Base-by-base conservation (phyloP, 495 filamentous ascomycete genomes). In the Astrothelium macrocarpum region DNA sequence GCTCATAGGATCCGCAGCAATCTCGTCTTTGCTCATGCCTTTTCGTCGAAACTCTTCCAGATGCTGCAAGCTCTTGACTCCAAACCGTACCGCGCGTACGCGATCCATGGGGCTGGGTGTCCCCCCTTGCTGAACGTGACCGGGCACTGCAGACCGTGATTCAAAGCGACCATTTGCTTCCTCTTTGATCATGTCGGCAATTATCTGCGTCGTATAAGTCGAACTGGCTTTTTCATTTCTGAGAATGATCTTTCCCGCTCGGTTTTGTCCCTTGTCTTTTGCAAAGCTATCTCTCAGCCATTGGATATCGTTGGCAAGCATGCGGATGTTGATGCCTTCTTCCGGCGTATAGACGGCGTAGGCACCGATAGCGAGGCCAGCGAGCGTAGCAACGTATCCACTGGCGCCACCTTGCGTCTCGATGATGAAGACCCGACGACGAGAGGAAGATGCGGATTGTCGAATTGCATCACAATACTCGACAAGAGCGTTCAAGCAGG, bases 301-400 rank as follows among this genome's bases (percentile, higher is more conserved):
- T 36, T 90, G 84, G 71, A 99, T 96, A 69, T 99, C 95, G 20
- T 84, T 81, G 12, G 89, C 86, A 0, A 99, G 84, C 90, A 93
- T 99, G 64, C 90, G 87, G 62, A 99, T 84, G 71, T 88, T 87
- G 73, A 99, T 89, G 2, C 95, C 94, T 75, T 97, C 90, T 74
- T 99, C 95, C 4, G 95, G 95, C 16, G 92, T 96, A 76, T 99
- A 99, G 11, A 97, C 93, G 0, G 95, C 93, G n/a, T 89, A 80
- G 1, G 94, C 94, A 32, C 94, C 94, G 14, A 97, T 90, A 1
- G 87, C 84, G 23, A 97, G 82, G 29, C 92, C 94, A 46, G 89
- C 90, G 49, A 96, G 84, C 1, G 91, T 95, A 29, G 95, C 92
- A 45, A 97, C 84, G 76, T 97, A 99, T 58, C 95, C 95, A 10